A percentile compares a stretch with the other conserved stretches of the same genome.
These are phyloP conservation scores for Pelargonium cotyledonis DNA, from an alignment of 441 rosid genomes.

Conservation along the genomic window DNA sequence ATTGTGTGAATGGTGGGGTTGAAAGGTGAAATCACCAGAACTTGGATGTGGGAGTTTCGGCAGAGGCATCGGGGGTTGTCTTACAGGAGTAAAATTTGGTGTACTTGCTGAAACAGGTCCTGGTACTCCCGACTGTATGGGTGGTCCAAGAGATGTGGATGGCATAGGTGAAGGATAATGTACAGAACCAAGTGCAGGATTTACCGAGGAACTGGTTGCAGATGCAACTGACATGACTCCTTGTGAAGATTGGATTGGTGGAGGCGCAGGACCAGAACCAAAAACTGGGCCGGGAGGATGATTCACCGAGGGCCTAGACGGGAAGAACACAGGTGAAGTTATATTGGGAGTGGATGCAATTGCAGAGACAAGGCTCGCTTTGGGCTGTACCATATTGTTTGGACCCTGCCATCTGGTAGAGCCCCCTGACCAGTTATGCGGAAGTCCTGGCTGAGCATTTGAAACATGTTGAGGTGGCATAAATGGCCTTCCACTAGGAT, in stretches of 20 bases:
- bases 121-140: constrained; percentile 24
- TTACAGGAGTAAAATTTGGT: constrained; percentile 32
- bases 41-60: constrained; percentile 36
- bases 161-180: constrained; percentile 24
- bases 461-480: constrained; percentile 35
- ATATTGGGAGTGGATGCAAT: constrained; percentile 25
- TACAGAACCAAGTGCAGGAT: constrained; percentile 17
- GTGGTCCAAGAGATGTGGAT: constrained; percentile 21
- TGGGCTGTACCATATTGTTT: constrained; percentile 39
- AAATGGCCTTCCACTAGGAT: constrained; percentile 31
- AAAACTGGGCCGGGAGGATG: constrained; percentile 21
- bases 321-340: constrained; percentile 18
- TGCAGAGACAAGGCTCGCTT: constrained; percentile 30
- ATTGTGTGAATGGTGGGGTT: constrained; percentile 35
- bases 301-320: constrained; percentile 24
- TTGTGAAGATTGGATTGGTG: constrained; percentile 26
- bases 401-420: constrained; percentile 33
- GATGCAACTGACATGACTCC: constrained; percentile 15
- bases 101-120: constrained; percentile 27
- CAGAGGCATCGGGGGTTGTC: constrained; percentile 27
- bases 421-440: constrained; percentile 31
- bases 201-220: constrained; percentile 19
- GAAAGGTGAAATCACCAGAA: constrained; percentile 58
- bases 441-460: constrained; percentile 26
- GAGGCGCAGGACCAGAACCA: constrained; percentile 24